These are phyloP conservation scores for Smittium culicis DNA, from an alignment of 371 early-diverging fungal species.

Conservation along the genomic window DNA sequence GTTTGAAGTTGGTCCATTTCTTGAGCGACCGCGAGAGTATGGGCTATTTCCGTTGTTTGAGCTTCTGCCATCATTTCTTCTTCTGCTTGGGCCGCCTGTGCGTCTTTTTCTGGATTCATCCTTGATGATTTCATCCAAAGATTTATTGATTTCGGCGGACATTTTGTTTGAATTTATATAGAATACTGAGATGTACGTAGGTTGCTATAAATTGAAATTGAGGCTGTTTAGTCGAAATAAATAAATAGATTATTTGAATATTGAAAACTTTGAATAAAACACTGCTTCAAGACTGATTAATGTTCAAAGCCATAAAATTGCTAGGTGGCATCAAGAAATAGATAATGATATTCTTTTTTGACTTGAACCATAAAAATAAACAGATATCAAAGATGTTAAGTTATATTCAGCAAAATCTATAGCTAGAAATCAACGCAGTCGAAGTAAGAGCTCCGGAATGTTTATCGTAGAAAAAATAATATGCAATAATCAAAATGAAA, in stretches of 20 bases:
- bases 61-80: constrained; percentile 34
- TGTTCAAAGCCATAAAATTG: too few species aligned
- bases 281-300: too few species aligned
- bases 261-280: not conserved
- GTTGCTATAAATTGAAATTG: constrained; percentile 1
- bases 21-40: constrained; percentile 32
- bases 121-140: constrained; percentile 54
- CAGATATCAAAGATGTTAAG: too few species aligned
- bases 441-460: too few species aligned
- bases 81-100: constrained; percentile 17
- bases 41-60: constrained; percentile 31
- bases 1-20: constrained; percentile 14
- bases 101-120: constrained; percentile 23
- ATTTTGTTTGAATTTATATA: constrained; percentile 17
- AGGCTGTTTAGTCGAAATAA: not conserved
- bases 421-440: too few species aligned
- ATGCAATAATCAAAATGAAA: too few species aligned
- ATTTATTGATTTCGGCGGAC: constrained; percentile 46
- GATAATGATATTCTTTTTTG: too few species aligned
- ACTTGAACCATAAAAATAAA: too few species aligned
- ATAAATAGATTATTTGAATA: not conserved
- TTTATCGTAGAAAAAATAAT: too few species aligned
- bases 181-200: not conserved
- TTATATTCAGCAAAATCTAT: too few species aligned
- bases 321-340: too few species aligned